Evolutionary conservation across 192 early-diverging fungal species (phyloP).

Genomic region (Gigaspora rosea): DNA sequence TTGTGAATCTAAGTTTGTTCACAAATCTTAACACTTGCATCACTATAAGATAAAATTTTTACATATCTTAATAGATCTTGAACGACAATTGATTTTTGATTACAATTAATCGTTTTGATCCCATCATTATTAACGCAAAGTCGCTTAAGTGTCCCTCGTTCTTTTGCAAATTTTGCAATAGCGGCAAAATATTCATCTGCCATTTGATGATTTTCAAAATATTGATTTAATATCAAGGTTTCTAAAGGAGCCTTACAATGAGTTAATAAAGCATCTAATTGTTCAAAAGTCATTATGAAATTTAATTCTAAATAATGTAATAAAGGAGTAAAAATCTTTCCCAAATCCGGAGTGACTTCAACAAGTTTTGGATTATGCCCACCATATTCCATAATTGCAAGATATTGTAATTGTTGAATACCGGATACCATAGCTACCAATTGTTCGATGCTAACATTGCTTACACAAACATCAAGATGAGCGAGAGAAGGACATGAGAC

Average conservation of each 20-base stretch:
- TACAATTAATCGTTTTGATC: not conserved
- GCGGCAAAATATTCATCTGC: not conserved
- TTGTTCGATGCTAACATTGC: not conserved
- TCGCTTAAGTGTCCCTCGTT: not conserved
- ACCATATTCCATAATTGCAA: not conserved
- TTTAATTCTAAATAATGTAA: not conserved
- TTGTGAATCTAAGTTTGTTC: too few relatives aligned
- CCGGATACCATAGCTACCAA: not conserved
- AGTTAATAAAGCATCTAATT: slow-evolving; percentile 1
- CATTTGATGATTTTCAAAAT: not conserved
- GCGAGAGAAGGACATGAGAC: not conserved
- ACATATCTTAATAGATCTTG: too few relatives aligned
- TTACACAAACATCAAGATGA: slow-evolving; percentile 4
- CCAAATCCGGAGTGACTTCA: not conserved
- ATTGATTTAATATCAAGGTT: not conserved
- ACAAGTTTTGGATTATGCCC: not conserved
- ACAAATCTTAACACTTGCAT: too few relatives aligned
- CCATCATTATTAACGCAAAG: not conserved
- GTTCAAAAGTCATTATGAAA: not conserved
- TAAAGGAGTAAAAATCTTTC: not conserved
- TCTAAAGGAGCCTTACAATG: not conserved
- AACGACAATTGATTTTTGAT: not conserved
- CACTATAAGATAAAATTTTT: too few relatives aligned
- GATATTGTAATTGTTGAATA: not conserved
- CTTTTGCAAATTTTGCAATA: not conserved